Conservation (phyloP, 75 land plant species). For the Cryptomeria japonica region DNA sequence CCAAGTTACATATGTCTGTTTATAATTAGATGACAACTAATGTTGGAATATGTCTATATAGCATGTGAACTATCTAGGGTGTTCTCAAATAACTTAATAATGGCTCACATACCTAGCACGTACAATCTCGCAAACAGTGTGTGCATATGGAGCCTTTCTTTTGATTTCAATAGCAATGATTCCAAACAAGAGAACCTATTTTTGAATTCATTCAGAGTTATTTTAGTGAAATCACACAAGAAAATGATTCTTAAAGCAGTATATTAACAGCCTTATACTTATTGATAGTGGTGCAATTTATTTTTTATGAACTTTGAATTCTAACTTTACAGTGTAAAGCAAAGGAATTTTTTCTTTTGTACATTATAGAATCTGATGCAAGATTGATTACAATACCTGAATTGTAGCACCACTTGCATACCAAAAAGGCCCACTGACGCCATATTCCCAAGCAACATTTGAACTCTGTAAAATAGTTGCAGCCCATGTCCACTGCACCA, state of each 20-base stretch:
- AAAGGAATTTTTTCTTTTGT: neutral
- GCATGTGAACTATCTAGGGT: constrained; percentile 1
- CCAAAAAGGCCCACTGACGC: constrained; percentile 98
- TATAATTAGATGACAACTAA: neutral
- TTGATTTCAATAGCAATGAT: constrained; percentile 96
- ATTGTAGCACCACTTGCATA: constrained; percentile 99
- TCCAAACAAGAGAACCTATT: constrained; percentile 89
- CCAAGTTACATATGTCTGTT: neutral
- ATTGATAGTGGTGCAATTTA: neutral
- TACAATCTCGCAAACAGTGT: constrained; percentile 95
- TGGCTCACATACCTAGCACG: constrained; percentile 61
- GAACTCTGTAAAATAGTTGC: constrained; percentile 99
- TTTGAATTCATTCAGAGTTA: neutral
- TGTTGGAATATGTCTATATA: neutral
- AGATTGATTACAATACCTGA: constrained; percentile 42
- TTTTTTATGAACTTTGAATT: neutral
- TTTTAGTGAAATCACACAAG: neutral
- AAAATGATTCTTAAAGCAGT: neutral
- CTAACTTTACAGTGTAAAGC: neutral
- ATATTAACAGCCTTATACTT: neutral
- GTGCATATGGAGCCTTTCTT: constrained; percentile 93
- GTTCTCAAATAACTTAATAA: neutral
- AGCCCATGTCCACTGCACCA: constrained; percentile 96
- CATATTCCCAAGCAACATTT: constrained; percentile 98
- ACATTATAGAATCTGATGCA: neutral